Conservation (phyloP, 768 basidiomycete genomes). For the Rhizopogon vinicolor region DNA sequence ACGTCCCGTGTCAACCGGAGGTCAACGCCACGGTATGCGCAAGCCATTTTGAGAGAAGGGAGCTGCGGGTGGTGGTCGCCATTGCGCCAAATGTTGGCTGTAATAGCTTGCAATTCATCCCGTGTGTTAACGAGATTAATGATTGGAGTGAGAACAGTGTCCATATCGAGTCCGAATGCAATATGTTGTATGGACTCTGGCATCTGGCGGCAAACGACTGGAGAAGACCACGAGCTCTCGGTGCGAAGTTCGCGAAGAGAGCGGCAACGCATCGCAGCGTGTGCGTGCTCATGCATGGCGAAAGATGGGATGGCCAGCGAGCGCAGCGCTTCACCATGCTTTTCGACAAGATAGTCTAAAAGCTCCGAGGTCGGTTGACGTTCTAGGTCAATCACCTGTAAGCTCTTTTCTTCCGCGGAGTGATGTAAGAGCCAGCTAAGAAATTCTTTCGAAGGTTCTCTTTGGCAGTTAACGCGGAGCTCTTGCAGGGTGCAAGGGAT, state of each 20-base stretch:
- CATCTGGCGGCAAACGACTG: conserved; percentile 42
- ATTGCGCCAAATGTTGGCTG: conserved; percentile 50
- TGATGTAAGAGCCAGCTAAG: conserved; percentile 66
- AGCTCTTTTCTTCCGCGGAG: conserved; percentile 37
- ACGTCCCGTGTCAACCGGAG: conserved; percentile 49
- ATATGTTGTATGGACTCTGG: conserved; percentile 49
- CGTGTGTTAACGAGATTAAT: conserved; percentile 48
- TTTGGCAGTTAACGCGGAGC: conserved; percentile 63
- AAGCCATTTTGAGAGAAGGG: conserved; percentile 54
- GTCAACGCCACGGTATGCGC: conserved; percentile 57
- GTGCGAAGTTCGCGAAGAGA: conserved; percentile 51
- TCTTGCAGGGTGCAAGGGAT: conserved; percentile 44
- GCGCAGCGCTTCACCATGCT: conserved; percentile 44
- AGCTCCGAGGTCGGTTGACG: conserved; percentile 53
- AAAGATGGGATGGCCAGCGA: conserved; percentile 58
- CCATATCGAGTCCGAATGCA: conserved; percentile 56
- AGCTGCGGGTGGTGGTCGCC: conserved; percentile 48
- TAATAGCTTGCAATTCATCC: conserved; percentile 42
- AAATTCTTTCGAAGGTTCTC: conserved; percentile 57
- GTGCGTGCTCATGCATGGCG: conserved; percentile 40
- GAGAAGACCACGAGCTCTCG: conserved; percentile 47
- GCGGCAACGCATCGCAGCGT: conserved; percentile 42
- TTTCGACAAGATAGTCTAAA: conserved; percentile 49
- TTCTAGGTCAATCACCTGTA: conserved; percentile 52
- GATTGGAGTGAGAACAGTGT: conserved; percentile 49